Conservation (phyloP, 1,139 yeast genomes). For the Yamadazyma friedrichii region DNA sequence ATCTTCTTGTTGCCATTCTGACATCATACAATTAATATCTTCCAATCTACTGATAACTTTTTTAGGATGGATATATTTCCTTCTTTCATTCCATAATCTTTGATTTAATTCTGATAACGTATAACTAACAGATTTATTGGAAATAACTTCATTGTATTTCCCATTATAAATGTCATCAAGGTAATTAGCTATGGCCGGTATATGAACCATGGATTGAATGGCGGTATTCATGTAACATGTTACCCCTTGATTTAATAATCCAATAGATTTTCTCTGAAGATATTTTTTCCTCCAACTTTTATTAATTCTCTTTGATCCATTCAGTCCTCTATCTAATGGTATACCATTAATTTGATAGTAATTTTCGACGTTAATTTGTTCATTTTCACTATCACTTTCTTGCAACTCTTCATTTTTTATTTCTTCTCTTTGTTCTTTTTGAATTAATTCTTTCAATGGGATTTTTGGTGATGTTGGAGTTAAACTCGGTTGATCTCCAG, state of each 20-base stretch:
- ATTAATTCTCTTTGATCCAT: constrained; percentile 48
- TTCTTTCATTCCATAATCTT: constrained; percentile 56
- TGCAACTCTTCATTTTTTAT: constrained; percentile 2
- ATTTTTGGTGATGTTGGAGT: constrained; percentile 12
- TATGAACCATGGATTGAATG: constrained; percentile 82
- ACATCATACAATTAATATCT: constrained; percentile 94
- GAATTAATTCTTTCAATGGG: not conserved
- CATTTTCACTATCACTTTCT: constrained; percentile 20
- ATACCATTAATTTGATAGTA: constrained; percentile 55
- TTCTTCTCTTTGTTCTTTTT: not conserved
- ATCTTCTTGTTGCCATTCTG: constrained; percentile 97
- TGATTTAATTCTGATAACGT: constrained; percentile 70
- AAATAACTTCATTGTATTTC: constrained; percentile 44
- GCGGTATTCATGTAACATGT: constrained; percentile 97
- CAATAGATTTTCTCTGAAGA: constrained; percentile 56
- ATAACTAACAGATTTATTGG: constrained; percentile 62
- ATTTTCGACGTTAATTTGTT: constrained; percentile 19
- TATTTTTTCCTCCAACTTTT: constrained; percentile 60
- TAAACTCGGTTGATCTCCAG: too few species aligned
- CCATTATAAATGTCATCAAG: constrained; percentile 61
- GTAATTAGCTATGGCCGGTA: constrained; percentile 89
- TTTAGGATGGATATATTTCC: constrained; percentile 66
- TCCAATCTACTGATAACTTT: constrained; percentile 68
- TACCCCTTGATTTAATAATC: constrained; percentile 87
- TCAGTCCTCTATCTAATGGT: constrained; percentile 57